Evolutionary conservation across 164 flowering plant genomes (phyloP), one percentile per base, ranked within the genome.

Genomic region (Dillenia turbinata): DNA sequence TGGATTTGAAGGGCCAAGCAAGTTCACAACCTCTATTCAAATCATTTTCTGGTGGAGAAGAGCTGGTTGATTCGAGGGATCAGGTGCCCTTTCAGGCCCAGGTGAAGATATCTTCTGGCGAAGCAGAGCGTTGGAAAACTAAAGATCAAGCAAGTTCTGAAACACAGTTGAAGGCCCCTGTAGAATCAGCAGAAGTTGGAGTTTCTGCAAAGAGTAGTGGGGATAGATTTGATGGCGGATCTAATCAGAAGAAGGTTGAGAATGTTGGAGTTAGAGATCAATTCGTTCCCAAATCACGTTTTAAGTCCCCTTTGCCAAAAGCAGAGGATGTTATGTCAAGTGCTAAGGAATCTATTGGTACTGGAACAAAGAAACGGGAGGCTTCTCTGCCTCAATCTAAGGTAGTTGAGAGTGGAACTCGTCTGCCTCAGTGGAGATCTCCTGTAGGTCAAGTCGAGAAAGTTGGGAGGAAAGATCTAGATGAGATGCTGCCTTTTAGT

Each of bases 1-100:
- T 47, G 40, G 64, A 62, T 60, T 47, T 54, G 63, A 79, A 73
- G 60, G 79, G 70, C 67, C 83, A 69, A 70, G 69, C 59, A 45
- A 56, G 59, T 67, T 63, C 75, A 12, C 75, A 69, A 45, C 57
- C 44, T 47, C 82, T 67, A 46, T 75, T 59, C 2, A 76, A 61
- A 52, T 57, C 73, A 22, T 69, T 63, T 53, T 3, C 66, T 47
- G 66, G 68, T 60, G 66, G 67, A 59, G 47, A 44, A 13, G 84
- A 78, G 54, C 77, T 73, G 16, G 45, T 56, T 72, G 69, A 61
- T n/a, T 62, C 72, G 62, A 67, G 54, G 44, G 76, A 74, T 66
- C 71, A 70, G 51, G 67, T 53, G 51, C 56, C 49, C 67, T 59
- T 65, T 55, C 72, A 66, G 47, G n/a, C 64, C 0, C 45, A 57